Evolutionary conservation across 768 basidiomycete genomes (phyloP), one percentile per base, ranked within the genome.

Genomic region (Plicaturopsis crispa): DNA sequence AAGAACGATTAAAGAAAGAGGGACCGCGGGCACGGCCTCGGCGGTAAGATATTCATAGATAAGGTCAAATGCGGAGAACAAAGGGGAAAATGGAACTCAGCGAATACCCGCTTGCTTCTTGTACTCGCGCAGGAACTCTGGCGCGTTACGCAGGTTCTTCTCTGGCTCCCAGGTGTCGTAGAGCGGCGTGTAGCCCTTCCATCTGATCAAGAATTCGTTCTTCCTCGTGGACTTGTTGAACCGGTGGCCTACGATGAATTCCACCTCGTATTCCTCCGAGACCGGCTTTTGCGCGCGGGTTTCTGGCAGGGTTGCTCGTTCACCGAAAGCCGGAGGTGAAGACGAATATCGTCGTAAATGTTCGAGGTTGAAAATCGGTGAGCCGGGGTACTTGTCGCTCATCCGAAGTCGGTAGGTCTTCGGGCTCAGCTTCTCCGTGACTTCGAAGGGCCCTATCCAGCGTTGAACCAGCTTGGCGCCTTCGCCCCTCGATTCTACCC

Each of bases 381-480:
- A 47, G 11, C 48, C 48, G 0, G 44, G 36, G 41, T 53, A 57
- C 1, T 45, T 46, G 4, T 42, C 39, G 4, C 40, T 44, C 17
- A 55, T 10, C 8, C 44, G 13, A 4, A 53, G 13, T n/a, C 42
- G 41, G 38, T 53, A 55, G 13, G 45, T 45, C 6, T 48, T 34
- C 5, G 48, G 50, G 36, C 46, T 50, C 3, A 59, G 23, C 23
- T 44, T 50, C 24, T 48, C 33, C 18, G 46, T 40, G 0, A 59
- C 36, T 37, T 45, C 43, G 31, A 56, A 57, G 3, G 55, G 55
- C 2, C 56, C 51, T 35, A 42, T 19, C 16, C 31, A 31, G 17
- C 41, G 41, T 46, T 39, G 53, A 20, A 35, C 46, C 23, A 40
- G 40, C 14, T 47, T 60, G 39, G 33, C 41, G 22, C 53, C 55